Evolutionary conservation across 1,284 basidiomycete genomes (phyloP), one percentile per base, ranked within the genome.

Genomic region (Anthracocystis walkeri): DNA sequence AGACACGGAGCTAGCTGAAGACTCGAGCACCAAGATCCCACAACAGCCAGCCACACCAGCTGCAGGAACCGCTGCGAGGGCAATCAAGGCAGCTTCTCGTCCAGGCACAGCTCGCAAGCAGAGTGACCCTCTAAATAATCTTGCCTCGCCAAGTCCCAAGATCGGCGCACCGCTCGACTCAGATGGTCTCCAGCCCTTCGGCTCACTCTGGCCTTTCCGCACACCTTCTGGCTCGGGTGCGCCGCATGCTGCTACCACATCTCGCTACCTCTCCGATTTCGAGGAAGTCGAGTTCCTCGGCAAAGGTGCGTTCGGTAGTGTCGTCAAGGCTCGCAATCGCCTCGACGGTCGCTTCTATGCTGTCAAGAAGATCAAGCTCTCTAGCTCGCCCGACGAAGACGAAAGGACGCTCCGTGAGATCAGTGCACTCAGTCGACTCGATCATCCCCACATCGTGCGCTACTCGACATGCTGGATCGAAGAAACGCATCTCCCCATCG

Each of bases 391-490:
- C 46, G 92, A 93, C 71, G 92, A 91, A 68, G 93, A 95, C 82
- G 90, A 89, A 58, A 93, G 92, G 85, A 95, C 97, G 61, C 92
- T 94, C 81, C 90, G 95, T 11, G 95, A 97, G 86, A 94, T 97
- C 56, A 93, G 93, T 74, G 92, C 93, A 0, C 87, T 97, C 20
- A 94, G 93, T 71, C 88, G 92, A 41, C 89, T 97, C 21, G 92
- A 91, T 51, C 94, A 97, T 85, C 90, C 92, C 12, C 93, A 92
- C 86, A 93, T 98, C 72, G 95, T 97, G 20, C 90, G 95, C 45
- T 97, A 95, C 65, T 79, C 83, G 21, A 86, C 85, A 2, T 84
- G 79, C 65, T 84, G 79, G 78, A 82, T 85, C 49, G 75, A 84
- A 56, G 78, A 79, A 51, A 82, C 79, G 7, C 77, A 74, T 14